These are phyloP conservation scores for Vararia minispora DNA, from an alignment of 768 basidiomycete genomes.

Conservation along the genomic window DNA sequence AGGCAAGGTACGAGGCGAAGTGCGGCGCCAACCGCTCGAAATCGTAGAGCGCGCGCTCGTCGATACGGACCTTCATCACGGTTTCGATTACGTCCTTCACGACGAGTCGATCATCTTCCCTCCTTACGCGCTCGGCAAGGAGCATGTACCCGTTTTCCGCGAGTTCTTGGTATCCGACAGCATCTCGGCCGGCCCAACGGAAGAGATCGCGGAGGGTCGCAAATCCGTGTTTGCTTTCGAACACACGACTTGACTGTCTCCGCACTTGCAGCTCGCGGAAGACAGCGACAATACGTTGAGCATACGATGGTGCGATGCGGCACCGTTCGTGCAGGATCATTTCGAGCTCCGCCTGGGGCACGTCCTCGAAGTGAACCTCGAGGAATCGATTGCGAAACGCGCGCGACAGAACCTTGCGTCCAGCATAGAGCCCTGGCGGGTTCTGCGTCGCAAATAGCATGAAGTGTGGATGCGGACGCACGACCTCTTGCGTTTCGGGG, in stretches of 20 bases:
- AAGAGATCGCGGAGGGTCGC: conserved; percentile 95
- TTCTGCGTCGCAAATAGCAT: conserved; percentile 99
- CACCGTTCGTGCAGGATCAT: conserved; percentile 90
- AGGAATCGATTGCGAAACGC: conserved; percentile 97
- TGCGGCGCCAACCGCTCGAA: conserved; percentile 32
- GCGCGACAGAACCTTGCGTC: conserved; percentile 87
- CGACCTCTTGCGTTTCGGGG: conserved; percentile 91
- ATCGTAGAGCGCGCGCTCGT: conserved; percentile 60
- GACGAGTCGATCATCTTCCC: conserved; percentile 72
- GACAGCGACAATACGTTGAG: conserved; percentile 79
- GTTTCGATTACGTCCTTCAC: conserved; percentile 92
- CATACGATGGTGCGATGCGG: conserved; percentile 88
- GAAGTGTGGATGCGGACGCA: conserved; percentile 89
- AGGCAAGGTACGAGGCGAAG: conserved; percentile 40
- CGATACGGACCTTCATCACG: conserved; percentile 78
- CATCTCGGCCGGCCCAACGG: conserved; percentile 90
- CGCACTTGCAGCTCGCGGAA: conserved; percentile 91
- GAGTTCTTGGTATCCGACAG: conserved; percentile 81
- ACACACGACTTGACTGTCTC: conserved; percentile 82
- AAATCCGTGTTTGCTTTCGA: conserved; percentile 96
- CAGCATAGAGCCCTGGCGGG: conserved; percentile 91
- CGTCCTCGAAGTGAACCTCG: conserved; percentile 95
- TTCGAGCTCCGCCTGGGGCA: conserved; percentile 88
- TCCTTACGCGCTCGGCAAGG: conserved; percentile 80
- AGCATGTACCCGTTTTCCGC: conserved; percentile 98